Evolutionary conservation across 768 basidiomycete species (phyloP).

Genomic region (Trametes sanguinea): DNA sequence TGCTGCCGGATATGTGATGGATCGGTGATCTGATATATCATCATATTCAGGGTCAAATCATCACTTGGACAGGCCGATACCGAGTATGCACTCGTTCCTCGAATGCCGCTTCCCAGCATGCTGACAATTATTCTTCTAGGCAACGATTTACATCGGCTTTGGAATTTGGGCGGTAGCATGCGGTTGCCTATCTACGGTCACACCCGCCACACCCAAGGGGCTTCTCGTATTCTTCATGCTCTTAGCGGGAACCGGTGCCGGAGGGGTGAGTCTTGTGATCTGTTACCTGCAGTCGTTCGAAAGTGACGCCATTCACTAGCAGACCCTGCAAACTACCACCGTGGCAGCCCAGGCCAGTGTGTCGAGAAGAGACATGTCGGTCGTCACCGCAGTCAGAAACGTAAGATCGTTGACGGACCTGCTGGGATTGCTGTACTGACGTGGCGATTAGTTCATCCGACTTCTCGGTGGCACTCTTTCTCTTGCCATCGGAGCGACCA

Average conservation of each 20-base stretch:
- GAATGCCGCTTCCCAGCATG: not conserved
- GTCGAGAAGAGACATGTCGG: constrained; percentile 69
- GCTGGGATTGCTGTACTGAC: not conserved
- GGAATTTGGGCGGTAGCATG: constrained; percentile 68
- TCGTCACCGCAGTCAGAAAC: constrained; percentile 70
- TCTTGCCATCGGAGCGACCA: constrained; percentile 60
- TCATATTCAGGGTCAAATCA: constrained; percentile 52
- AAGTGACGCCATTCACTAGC: not conserved
- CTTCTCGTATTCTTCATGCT: constrained; percentile 50
- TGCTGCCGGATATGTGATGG: too few relatives aligned
- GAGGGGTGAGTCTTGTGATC: constrained; percentile 24
- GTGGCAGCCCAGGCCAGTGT: constrained; percentile 77
- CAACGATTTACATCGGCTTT: constrained; percentile 65
- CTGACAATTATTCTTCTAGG: constrained; percentile 33
- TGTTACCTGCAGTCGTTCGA: constrained; percentile 15
- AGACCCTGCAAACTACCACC: constrained; percentile 66
- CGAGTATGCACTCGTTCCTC: constrained; percentile 38
- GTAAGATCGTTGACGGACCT: constrained; percentile 31
- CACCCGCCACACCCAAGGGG: constrained; percentile 46
- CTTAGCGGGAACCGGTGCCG: constrained; percentile 31
- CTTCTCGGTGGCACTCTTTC: constrained; percentile 70
- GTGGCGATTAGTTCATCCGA: constrained; percentile 55
- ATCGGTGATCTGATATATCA: not conserved
- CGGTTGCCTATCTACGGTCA: constrained; percentile 69
- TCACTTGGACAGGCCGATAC: constrained; percentile 67